These are phyloP conservation scores for Akanthomyces lecanii DNA, from an alignment of 2,329 filamentous ascomycete genomes.

Conservation along the genomic window DNA sequence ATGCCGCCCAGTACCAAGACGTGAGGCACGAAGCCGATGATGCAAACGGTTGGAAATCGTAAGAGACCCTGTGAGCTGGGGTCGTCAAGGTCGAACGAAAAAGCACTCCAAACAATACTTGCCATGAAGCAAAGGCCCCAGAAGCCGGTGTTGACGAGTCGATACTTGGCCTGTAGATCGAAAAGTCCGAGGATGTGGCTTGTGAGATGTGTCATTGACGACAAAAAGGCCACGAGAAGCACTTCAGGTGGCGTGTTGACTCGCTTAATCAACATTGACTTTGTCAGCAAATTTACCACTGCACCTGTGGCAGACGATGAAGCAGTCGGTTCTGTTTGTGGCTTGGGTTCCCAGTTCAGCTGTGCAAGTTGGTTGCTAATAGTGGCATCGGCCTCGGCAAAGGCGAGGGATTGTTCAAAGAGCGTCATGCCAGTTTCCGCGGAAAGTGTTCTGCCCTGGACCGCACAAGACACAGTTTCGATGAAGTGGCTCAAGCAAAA, in stretches of 20 bases:
- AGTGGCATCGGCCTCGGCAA: slow-evolving; percentile 89
- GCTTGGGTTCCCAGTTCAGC: slow-evolving; percentile 49
- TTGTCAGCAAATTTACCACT: slow-evolving; percentile 46
- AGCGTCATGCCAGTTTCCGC: slow-evolving; percentile 94
- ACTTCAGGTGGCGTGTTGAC: slow-evolving; percentile 90
- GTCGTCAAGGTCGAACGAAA: slow-evolving; percentile 58
- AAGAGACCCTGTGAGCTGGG: slow-evolving; percentile 62
- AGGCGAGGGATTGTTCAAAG: slow-evolving; percentile 93
- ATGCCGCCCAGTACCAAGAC: slow-evolving; percentile 83
- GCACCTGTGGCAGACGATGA: slow-evolving; percentile 21
- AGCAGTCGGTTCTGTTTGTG: slow-evolving; percentile 17
- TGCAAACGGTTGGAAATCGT: slow-evolving; percentile 88
- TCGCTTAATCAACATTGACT: slow-evolving; percentile 66
- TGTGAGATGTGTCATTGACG: slow-evolving; percentile 79
- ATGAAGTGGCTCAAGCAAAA: slow-evolving; percentile 76
- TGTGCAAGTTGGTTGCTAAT: slow-evolving; percentile 76
- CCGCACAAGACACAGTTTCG: slow-evolving; percentile 80
- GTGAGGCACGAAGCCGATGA: slow-evolving; percentile 92
- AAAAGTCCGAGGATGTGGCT: slow-evolving; percentile 80
- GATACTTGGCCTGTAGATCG: slow-evolving; percentile 70
- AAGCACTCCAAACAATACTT: slow-evolving; percentile 73
- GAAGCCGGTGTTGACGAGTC: slow-evolving; percentile 81
- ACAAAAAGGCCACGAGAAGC: slow-evolving; percentile 80
- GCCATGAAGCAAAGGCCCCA: slow-evolving; percentile 91
- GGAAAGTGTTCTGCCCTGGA: slow-evolving; percentile 75